Percentiles rank a stretch among this genome's conserved stretches.
These are phyloP conservation scores for Beauveria brongniartii DNA, from an alignment of 2,329 filamentous ascomycete species.

Conservation along the genomic window DNA sequence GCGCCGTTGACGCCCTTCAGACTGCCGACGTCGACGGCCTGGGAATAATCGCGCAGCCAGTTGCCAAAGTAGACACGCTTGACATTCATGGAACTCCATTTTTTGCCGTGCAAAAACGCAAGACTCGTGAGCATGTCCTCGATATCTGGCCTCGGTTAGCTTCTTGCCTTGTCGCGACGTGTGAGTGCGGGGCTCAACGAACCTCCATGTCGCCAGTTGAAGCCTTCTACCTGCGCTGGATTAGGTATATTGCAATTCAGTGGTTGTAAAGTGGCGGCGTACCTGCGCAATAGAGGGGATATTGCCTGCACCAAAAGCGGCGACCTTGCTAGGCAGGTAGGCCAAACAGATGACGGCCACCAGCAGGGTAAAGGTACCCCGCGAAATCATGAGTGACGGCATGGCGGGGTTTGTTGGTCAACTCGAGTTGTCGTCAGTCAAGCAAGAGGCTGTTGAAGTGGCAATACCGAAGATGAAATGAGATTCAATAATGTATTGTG, in stretches of 20 bases:
- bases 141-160: constrained; percentile 45
- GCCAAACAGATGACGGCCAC: constrained; percentile 43
- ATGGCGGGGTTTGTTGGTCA: constrained; percentile 25
- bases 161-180: background rate
- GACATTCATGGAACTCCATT: constrained; percentile 74
- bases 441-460: background rate
- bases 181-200: constrained; percentile 13
- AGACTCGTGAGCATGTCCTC: constrained; percentile 75
- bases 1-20: constrained; percentile 71
- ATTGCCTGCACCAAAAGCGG: constrained; percentile 62
- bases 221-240: constrained; percentile 50
- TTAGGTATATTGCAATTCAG: background rate
- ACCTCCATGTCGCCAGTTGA: constrained; percentile 64
- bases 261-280: background rate
- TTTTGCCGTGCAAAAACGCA: constrained; percentile 70
- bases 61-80: constrained; percentile 80
- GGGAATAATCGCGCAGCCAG: constrained; percentile 79
- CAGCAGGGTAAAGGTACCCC: constrained; percentile 44
- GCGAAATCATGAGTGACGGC: constrained; percentile 38
- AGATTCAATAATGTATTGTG: background rate
- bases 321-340: constrained; percentile 47
- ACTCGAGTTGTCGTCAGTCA: background rate
- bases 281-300: constrained; percentile 55
- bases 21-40: constrained; percentile 73
- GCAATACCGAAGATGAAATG: background rate